Conservation (phyloP, 2,329 filamentous ascomycete genomes). For the Tolypocladium nubicola region DNA sequence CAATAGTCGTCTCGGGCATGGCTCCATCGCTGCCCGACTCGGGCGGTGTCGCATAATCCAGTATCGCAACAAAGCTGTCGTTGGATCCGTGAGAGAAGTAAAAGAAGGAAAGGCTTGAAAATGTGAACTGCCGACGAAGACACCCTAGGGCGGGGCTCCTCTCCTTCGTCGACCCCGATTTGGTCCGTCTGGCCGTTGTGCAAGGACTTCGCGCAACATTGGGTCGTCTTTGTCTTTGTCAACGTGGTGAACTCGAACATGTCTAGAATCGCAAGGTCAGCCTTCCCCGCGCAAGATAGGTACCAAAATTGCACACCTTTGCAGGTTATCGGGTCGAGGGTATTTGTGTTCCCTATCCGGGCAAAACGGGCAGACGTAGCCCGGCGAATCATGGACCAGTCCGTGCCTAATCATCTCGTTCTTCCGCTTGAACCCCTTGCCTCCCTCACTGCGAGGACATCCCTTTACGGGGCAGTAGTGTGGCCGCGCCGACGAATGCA, state of each 20-base stretch:
- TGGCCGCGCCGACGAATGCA: conserved; percentile 54
- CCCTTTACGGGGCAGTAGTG: conserved; percentile 55
- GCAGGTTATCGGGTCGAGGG: conserved; percentile 88
- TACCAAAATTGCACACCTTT: conserved; percentile 52
- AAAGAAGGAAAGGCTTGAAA: background rate
- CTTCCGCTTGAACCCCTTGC: conserved; percentile 61
- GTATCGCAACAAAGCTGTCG: background rate
- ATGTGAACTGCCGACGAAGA: conserved; percentile 1
- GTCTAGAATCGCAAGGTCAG: conserved; percentile 38
- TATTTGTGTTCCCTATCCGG: conserved; percentile 90
- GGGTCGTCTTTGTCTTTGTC: conserved; percentile 88
- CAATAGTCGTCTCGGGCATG: background rate
- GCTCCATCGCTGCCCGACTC: background rate
- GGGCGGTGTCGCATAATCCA: background rate
- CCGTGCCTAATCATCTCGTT: conserved; percentile 70
- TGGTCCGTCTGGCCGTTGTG: conserved; percentile 76
- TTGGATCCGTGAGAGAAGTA: background rate
- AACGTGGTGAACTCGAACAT: conserved; percentile 84
- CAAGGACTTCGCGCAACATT: conserved; percentile 67
- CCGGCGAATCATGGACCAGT: conserved; percentile 85
- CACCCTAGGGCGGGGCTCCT: conserved; percentile 26
- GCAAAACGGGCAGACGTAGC: conserved; percentile 94
- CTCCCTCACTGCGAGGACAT: conserved; percentile 52
- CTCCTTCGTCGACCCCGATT: conserved; percentile 69
- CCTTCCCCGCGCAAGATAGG: background rate